Base-by-base conservation (phyloP, 2,329 filamentous ascomycete species). In the Claviceps spartinae region DNA sequence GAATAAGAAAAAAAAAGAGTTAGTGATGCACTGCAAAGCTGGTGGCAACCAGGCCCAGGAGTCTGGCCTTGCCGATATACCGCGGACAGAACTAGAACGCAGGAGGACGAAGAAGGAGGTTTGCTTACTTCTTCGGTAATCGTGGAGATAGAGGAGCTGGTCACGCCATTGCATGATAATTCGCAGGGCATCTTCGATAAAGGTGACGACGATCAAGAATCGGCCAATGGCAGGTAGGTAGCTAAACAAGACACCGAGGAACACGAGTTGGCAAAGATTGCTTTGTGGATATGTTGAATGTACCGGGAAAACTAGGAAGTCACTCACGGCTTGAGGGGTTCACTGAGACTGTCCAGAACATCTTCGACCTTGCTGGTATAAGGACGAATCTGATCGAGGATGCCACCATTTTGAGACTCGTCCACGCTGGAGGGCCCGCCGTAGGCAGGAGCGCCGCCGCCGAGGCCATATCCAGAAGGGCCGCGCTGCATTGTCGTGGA, bases 291-390 rank as follows among this genome's bases (percentile, higher is more conserved):
- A 34, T 34, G 8, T 11, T 34, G 30, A 4, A 34, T 34, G 30
- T 34, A 34, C 30, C 30, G 9, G 4, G 20, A 34, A 24, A 44
- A 11, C 22, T 16, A 47, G 46, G 37, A 49, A 22, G 54, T 49
- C 49, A 69, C 67, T 69, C 63, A 98, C 86, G 93, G 93, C 78
- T 95, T 97, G 60, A 97, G 72, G 48, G 93, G 93, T 65, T 95
- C 91, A 63, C 88, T 85, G 63, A 89, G 60, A 30, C 81, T 87
- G 70, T 97, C 93, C 65, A 98, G 71, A 66, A 87, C 72, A 67
- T 98, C 93, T 73, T 98, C 93, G 59, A 98, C 91, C 78, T 96
- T 97, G 83, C 87, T 95, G 49, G 93, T 98, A 71, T 97, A 90
- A 68, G 89, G 82, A 58, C 93, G 80, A 65, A 98, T 88, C 62